phyloP scores from a whole-genome alignment of 129 eudicot genomes.

The Tagetes patula region DNA sequence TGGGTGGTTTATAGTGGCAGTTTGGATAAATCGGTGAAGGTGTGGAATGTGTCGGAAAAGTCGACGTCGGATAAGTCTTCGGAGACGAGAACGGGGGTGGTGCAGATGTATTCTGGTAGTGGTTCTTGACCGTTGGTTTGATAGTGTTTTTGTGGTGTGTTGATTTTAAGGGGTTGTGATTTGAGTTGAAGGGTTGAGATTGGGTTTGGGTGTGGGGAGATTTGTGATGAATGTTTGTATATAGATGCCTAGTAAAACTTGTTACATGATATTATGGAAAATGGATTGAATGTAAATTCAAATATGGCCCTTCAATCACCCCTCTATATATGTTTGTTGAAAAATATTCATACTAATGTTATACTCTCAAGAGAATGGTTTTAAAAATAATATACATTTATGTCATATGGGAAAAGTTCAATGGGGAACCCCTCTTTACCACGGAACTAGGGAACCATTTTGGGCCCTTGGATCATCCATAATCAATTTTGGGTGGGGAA shows the following conservation, averaged over 20 bases:
- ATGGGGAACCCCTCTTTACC: too few relatives aligned
- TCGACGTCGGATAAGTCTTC: constrained; percentile 32
- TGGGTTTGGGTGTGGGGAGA: neutral
- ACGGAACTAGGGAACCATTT: too few relatives aligned
- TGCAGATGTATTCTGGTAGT: too few relatives aligned
- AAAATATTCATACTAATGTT: neutral
- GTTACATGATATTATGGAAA: neutral
- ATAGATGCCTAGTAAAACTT: neutral
- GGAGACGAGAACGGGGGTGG: constrained; percentile 19
- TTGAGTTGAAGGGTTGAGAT: neutral
- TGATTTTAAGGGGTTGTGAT: neutral
- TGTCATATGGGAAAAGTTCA: too few relatives aligned
- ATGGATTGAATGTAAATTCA: neutral
- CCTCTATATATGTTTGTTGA: neutral
- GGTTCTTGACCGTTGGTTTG: neutral
- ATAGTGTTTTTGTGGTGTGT: neutral
- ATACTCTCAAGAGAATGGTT: neutral
- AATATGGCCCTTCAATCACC: neutral
- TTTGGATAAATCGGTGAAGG: constrained; percentile 88
- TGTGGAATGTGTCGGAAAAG: constrained; percentile 80
- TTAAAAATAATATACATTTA: neutral
- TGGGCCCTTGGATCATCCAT: too few relatives aligned
- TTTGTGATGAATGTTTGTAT: neutral
- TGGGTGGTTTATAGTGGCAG: constrained; percentile 93
- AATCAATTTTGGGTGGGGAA: too few relatives aligned